Base-by-base conservation (phyloP, 495 filamentous ascomycete species). In the Talaromyces borbonicus region DNA sequence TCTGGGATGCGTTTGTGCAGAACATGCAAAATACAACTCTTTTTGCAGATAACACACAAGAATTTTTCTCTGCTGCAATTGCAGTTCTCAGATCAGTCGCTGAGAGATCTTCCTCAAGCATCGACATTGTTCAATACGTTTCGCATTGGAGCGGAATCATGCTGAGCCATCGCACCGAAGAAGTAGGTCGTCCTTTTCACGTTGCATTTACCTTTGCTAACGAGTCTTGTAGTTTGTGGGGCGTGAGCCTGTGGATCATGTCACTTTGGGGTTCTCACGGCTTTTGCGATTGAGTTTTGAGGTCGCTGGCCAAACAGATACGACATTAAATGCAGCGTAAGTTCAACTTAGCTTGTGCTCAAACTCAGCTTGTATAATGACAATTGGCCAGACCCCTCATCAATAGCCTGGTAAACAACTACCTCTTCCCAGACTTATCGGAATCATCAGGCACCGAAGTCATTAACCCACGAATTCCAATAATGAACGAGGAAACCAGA, bases 371-470 rank as follows among this genome's bases (percentile, higher is more conserved):
- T 4, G 23, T 19, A 9, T 39, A 18, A 45, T 55, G 12, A 57
- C 29, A 20, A 27, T 11, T 12, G n/a, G 46, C 48, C 41, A 74
- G 68, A 37, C 59, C 62, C 4, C 68, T 88, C 32, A 71, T 75
- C 14, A 72, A 74, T 40, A 64, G 63, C 11, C 60, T 92, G 12
- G 82, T 89, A 52, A 72, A 65, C 49, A 76, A 68, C 32, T 83
- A 85, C 51, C 72, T 94, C 1, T 90, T 88, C 53, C 83, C 80
- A 0, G 73, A 73, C 6, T 61, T 81, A 18, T 67, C 75, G 2
- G 47, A 55, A 6, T 46, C 60, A 1, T 52, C 51, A 1, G 51
- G 53, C 14, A 47, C 52, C 2, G 37, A 43, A 1, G 51, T 57
- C 9, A 51, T 51, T 15, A 29, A 44, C 23, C 60, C 65, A 18